Base-by-base conservation (phyloP, 2,329 filamentous ascomycete species). In the Nemania sp. region DNA sequence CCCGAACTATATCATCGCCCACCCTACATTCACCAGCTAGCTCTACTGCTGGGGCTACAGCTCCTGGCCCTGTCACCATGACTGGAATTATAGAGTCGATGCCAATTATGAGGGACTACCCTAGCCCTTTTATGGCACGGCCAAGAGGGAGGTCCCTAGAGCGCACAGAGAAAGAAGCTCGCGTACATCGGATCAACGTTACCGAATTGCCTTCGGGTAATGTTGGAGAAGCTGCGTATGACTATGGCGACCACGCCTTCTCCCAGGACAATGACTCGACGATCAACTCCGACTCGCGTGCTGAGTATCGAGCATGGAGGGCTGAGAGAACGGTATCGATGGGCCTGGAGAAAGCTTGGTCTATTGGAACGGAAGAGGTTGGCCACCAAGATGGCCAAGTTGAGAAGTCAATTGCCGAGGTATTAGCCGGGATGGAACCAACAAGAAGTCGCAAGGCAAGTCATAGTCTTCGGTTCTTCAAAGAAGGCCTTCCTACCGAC, bases 401-500 rank as follows among this genome's bases (percentile, higher is more conserved):
- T 6, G 88, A 90, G 72, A 87, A 89, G 76, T 89, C 88, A n/a
- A 87, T 90, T 58, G 83, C 87, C 5, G 87, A 90, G 70, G 87
- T 86, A 29, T 82, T 90, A 75, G 84, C 87, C 20, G 88, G 88
- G 2, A 81, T 86, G n/a, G 88, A 90, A 73, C 87, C 83, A 49
- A 89, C 86, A 53, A 86, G 89, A 61, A 92, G 89, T 74, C 86
- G 89, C 72, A 91, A 91, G 78, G 86, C 89, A 45, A 91, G 88
- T 73, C 89, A 91, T 77, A 90, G 88, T 71, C 80, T 91, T 66
- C 84, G 89, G 1, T 89, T 91, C 73, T 91, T 91, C 81, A 89
- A 88, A 69, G 88, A 91, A 77, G 89, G 88, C 38, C 79, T 90
- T 20, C 87, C 88, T 2, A 86, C 89, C 61, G 87, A 90, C 52